A percentile compares a stretch with the other conserved stretches of the same genome.
phyloP scores from a whole-genome alignment of 208 protist genomes.

The Acanthamoeba castellanii region DNA sequence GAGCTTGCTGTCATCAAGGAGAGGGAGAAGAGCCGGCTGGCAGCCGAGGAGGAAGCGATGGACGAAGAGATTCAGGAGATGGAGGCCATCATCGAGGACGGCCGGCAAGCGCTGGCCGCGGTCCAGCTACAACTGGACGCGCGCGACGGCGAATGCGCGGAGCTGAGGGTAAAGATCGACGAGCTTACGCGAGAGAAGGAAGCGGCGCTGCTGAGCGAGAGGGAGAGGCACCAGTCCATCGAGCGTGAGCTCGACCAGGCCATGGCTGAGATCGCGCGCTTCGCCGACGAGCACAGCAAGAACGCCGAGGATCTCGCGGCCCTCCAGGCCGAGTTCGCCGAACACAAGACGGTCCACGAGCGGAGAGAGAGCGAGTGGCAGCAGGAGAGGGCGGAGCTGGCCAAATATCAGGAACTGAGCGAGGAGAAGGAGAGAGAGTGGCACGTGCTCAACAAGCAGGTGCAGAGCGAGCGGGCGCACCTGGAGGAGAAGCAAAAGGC shows the following conservation, averaged over 20 bases:
- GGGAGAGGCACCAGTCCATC: not conserved
- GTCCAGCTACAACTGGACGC: not conserved
- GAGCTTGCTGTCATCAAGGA: not conserved
- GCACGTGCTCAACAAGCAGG: not conserved
- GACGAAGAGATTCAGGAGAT: not conserved
- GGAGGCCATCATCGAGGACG: not conserved
- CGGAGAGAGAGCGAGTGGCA: not conserved
- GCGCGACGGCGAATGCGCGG: not conserved
- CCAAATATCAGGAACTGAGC: not conserved
- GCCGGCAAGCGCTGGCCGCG: not conserved
- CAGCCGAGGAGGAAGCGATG: not conserved
- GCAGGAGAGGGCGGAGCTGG: not conserved
- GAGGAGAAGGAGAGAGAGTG: slow-evolving; percentile 5
- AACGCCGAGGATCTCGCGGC: not conserved
- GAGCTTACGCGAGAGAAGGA: not conserved
- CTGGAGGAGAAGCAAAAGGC: not conserved
- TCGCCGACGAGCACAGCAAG: not conserved
- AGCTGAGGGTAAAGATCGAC: not conserved
- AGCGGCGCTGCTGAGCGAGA: not conserved
- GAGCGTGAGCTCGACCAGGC: not conserved
- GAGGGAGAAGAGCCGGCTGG: not conserved
- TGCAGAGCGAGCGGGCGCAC: not conserved
- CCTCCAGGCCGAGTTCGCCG: not conserved
- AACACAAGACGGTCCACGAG: not conserved
- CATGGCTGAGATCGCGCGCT: not conserved